Conservation (phyloP, 306 rosid species). For the Geum urbanum region DNA sequence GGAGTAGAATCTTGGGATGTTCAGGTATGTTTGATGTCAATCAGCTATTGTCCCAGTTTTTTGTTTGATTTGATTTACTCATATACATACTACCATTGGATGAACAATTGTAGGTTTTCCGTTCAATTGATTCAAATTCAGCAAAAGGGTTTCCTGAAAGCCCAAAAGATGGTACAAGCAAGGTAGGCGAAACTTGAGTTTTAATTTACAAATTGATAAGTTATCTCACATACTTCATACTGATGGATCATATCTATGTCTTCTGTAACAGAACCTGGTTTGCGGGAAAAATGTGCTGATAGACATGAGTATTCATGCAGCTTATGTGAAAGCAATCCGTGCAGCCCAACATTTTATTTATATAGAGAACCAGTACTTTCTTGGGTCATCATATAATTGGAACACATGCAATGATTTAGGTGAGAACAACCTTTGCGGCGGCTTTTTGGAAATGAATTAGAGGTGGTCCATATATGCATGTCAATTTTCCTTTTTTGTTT, state of each 20-base stretch:
- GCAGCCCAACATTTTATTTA: constrained; percentile 72
- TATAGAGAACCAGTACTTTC: constrained; percentile 77
- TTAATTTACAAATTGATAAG: not conserved
- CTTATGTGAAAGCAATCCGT: constrained; percentile 76
- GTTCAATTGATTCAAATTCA: constrained; percentile 79
- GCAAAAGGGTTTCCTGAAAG: constrained; percentile 77
- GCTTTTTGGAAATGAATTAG: constrained; percentile 5
- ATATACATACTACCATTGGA: constrained; percentile 1
- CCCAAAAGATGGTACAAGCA: constrained; percentile 48
- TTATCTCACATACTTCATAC: not conserved
- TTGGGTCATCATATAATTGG: constrained; percentile 87
- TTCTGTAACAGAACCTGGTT: constrained; percentile 57
- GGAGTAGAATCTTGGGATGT: constrained; percentile 69
- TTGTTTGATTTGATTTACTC: not conserved
- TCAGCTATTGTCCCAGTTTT: not conserved
- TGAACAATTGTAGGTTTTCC: constrained; percentile 52
- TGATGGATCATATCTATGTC: not conserved
- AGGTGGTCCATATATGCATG: not conserved
- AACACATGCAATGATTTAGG: constrained; percentile 59
- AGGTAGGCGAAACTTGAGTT: constrained; percentile 45
- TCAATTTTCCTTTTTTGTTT: not conserved
- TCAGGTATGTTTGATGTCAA: constrained; percentile 49
- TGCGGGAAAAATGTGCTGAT: constrained; percentile 76
- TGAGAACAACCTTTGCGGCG: constrained; percentile 26
- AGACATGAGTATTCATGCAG: constrained; percentile 85